These are phyloP conservation scores for Neltuma alba DNA, from an alignment of 306 rosid species.

Conservation along the genomic window DNA sequence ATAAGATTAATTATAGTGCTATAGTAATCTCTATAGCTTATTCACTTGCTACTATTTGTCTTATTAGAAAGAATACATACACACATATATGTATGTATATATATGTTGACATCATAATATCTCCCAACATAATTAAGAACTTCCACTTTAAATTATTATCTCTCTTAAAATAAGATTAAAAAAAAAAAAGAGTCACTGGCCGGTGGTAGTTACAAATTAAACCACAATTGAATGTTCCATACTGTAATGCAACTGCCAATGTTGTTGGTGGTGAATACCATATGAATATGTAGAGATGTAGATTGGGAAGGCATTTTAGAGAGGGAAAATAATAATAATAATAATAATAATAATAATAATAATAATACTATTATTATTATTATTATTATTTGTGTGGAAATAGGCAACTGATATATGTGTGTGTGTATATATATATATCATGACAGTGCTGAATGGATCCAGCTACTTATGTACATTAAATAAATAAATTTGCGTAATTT, in stretches of 20 bases:
- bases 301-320: not conserved
- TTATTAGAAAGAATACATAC: not conserved
- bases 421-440: too few relatives aligned
- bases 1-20: not conserved
- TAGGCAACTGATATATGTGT: not conserved
- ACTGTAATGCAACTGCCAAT: too few relatives aligned
- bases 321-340: too few relatives aligned
- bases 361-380: too few relatives aligned
- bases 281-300: not conserved
- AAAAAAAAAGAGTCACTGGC: too few relatives aligned
- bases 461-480: not conserved
- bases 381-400: too few relatives aligned
- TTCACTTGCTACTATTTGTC: not conserved
- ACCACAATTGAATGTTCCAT: not conserved
- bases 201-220: too few relatives aligned
- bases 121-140: constrained; percentile 12
- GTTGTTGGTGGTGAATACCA: not conserved
- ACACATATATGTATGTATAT: too few relatives aligned
- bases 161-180: not conserved
- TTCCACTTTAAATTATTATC: too few relatives aligned
- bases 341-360: too few relatives aligned
- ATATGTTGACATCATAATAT: not conserved
- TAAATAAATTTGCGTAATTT: not conserved
- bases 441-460: not conserved
- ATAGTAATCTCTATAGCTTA: too few relatives aligned